These are phyloP conservation scores for Glaciozyma martinii DNA, from an alignment of 768 basidiomycete genomes.

Conservation along the genomic window DNA sequence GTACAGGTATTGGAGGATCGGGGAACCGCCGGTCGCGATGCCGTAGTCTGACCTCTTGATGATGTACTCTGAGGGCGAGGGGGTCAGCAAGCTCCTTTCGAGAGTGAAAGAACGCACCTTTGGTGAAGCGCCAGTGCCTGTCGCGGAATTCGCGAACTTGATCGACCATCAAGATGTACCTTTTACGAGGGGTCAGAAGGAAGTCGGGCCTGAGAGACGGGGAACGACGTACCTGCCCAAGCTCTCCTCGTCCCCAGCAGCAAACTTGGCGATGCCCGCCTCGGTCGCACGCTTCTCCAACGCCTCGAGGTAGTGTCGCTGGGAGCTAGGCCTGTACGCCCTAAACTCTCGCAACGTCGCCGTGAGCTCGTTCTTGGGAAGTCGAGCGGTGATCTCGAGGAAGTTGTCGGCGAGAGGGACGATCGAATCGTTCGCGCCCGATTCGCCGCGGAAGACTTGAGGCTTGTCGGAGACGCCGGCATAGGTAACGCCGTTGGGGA, in stretches of 20 bases:
- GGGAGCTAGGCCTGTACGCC: conserved; percentile 37
- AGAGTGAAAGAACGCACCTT: neutral
- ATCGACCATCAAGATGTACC: conserved; percentile 35
- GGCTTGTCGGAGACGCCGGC: conserved; percentile 39
- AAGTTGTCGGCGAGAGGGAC: conserved; percentile 41
- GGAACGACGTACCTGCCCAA: neutral
- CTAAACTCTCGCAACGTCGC: conserved; percentile 39
- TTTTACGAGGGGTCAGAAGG: too few relatives aligned
- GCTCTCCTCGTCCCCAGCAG: conserved; percentile 28
- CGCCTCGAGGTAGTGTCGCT: conserved; percentile 37
- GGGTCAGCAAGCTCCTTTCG: neutral
- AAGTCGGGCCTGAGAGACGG: neutral
- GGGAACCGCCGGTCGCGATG: conserved; percentile 38
- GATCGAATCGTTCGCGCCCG: conserved; percentile 32
- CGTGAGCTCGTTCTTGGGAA: conserved; percentile 38
- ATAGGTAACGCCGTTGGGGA: conserved; percentile 40
- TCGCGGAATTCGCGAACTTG: conserved; percentile 38
- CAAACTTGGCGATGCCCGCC: conserved; percentile 32
- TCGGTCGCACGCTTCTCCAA: conserved; percentile 30
- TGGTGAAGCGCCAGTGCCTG: conserved; percentile 41
- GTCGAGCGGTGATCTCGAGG: conserved; percentile 34
- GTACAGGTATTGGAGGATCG: conserved; percentile 25
- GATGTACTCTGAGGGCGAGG: conserved; percentile 36
- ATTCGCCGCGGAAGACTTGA: conserved; percentile 39
- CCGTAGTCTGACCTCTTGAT: conserved; percentile 35